phyloP scores from a whole-genome alignment of 2,329 filamentous ascomycete genomes.

The Coniochaeta sp. region DNA sequence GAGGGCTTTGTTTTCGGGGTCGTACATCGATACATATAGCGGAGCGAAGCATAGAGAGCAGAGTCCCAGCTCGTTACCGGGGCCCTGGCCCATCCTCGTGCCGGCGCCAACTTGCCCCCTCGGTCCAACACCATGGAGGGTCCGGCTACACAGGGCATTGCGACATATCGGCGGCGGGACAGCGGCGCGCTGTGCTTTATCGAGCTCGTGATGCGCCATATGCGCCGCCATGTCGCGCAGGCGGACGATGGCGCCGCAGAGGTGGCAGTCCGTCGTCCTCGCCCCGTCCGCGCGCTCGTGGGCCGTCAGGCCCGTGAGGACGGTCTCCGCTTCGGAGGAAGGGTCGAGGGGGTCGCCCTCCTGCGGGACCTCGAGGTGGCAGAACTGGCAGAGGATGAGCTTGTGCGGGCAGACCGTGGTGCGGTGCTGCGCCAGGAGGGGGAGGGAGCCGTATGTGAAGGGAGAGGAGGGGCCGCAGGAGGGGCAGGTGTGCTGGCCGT shows the following conservation, averaged over 20 bases:
- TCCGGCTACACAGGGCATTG: constrained; percentile 79
- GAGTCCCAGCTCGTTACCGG: constrained; percentile 70
- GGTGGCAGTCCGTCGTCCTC: constrained; percentile 89
- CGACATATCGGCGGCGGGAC: constrained; percentile 61
- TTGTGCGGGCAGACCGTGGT: constrained; percentile 82
- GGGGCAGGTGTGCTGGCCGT: constrained; percentile 52
- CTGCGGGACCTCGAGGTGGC: constrained; percentile 88
- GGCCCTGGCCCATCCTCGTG: constrained; percentile 52
- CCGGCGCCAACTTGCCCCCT: constrained; percentile 57
- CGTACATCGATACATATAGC: constrained; percentile 82
- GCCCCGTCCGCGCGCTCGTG: constrained; percentile 86
- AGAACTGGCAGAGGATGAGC: constrained; percentile 89
- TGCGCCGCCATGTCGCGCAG: constrained; percentile 91
- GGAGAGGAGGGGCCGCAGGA: constrained; percentile 43
- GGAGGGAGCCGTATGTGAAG: constrained; percentile 61
- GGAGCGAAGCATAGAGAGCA: constrained; percentile 88
- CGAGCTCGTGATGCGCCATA: constrained; percentile 81
- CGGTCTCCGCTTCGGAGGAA: constrained; percentile 74
- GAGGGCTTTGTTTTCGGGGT: constrained; percentile 83
- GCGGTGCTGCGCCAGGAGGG: constrained; percentile 75
- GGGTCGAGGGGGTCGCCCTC: constrained; percentile 74
- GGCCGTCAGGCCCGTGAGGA: constrained; percentile 79
- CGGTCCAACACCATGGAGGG: constrained; percentile 63
- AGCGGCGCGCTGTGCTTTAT: constrained; percentile 59
- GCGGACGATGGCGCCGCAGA: constrained; percentile 84